Conservation (phyloP, 2,329 filamentous ascomycete genomes). For the Fusarium neocosmosporiellum region DNA sequence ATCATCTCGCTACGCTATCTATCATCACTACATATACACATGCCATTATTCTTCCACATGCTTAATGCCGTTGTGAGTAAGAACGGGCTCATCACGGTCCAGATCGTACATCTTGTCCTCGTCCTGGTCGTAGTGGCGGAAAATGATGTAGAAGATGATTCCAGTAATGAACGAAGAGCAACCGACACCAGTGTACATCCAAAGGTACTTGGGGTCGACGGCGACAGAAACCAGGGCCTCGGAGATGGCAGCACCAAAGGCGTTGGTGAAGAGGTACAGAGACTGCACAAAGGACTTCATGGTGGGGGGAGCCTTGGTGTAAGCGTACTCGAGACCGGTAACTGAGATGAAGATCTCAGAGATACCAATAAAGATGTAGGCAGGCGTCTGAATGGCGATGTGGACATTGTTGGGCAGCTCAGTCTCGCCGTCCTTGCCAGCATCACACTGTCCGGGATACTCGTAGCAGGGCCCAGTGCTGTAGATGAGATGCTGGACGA, state of each 20-base stretch:
- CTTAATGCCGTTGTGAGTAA: slow-evolving; percentile 33
- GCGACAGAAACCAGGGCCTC: slow-evolving; percentile 70
- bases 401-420: slow-evolving; percentile 58
- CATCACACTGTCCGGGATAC: slow-evolving; percentile 53
- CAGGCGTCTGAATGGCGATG: slow-evolving; percentile 65
- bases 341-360: slow-evolving; percentile 74
- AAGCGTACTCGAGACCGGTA: slow-evolving; percentile 78
- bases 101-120: slow-evolving; percentile 55
- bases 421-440: slow-evolving; percentile 45
- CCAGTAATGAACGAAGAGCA: slow-evolving; percentile 60
- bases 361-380: slow-evolving; percentile 67
- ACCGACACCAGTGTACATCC: slow-evolving; percentile 73
- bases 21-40: neutral
- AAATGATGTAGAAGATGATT: slow-evolving; percentile 61
- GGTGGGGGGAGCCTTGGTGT: slow-evolving; percentile 76
- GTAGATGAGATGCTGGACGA: slow-evolving; percentile 72
- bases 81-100: slow-evolving; percentile 48
- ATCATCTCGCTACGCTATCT: neutral
- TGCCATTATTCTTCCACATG: slow-evolving; percentile 29
- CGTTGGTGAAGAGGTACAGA: slow-evolving; percentile 70
- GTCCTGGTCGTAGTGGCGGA: slow-evolving; percentile 52
- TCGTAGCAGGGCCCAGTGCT: slow-evolving; percentile 62
- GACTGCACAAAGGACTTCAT: slow-evolving; percentile 74
- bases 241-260: slow-evolving; percentile 68
- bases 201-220: slow-evolving; percentile 72